Evolutionary conservation across 2,329 filamentous ascomycete genomes (phyloP), one percentile per base, ranked within the genome.

Genomic region (Hymenoscyphus linearis): DNA sequence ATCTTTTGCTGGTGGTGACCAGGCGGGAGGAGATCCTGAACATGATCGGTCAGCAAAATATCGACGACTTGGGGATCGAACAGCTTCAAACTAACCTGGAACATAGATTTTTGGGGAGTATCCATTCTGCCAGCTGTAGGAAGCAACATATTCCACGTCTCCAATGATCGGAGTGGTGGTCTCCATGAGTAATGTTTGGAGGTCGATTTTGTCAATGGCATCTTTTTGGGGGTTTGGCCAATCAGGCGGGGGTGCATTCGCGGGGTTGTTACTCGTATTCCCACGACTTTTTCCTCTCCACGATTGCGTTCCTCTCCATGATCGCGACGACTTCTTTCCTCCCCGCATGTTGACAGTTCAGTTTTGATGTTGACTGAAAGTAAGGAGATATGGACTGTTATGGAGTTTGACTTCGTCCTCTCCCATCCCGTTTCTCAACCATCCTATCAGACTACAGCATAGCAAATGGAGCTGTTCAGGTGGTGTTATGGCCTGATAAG

Each of bases 61-160:
- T 3, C 44, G 18, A 13, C 7, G 3, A 25, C 2, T 6, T 10
- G 18, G 12, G n/a, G 10, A n/a, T n/a, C n/a, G n/a, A 12, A 44
- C 37, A 44, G 22, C 52, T 47, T 35, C 36, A 58, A 60, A 62
- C 70, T 62, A 63, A 77, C 78, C 78, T 66, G 78, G 78, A 54
- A 77, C 67, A 3, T 78, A 57, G 10, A 82, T 78, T 0, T 71
- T 76, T 12, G 74, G 72, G 22, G 34, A 58, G 34, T 68, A 60
- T 27, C 54, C 58, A n/a, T 55, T 34, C 4, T 79, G 52, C 80
- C 79, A 82, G 64, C 78, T 83, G 72, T 80, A 83, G 1, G 80
- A 82, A 25, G 77, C 75, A 47, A 81, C 65, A 66, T 77, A 76
- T 52, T 76, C 58, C 62, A 72, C 73, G 52, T 76, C 66, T 13